Percentiles rank a stretch among this genome's conserved stretches.
phyloP scores from a whole-genome alignment of 805 yeast genomes.

The Sugiyamaella valdiviana region DNA sequence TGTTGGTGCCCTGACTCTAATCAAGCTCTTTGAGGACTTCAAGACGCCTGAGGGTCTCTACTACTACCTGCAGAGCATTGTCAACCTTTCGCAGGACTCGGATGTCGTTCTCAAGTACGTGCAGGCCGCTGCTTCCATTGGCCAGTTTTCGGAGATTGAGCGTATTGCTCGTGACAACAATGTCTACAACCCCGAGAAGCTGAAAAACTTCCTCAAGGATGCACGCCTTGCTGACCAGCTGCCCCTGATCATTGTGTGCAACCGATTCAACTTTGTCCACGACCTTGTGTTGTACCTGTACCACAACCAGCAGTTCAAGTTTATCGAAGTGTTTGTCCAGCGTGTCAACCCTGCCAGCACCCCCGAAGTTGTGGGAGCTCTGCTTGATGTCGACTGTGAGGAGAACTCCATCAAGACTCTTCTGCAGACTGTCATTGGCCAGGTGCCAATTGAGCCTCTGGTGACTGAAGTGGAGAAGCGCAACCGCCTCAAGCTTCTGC shows the following conservation, averaged over 20 bases:
- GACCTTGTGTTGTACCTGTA: slow-evolving; percentile 89
- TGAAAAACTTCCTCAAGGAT: slow-evolving; percentile 93
- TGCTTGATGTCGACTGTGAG: slow-evolving; percentile 95
- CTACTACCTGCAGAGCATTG: slow-evolving; percentile 88
- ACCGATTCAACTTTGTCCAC: slow-evolving; percentile 83
- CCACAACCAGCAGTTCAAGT: slow-evolving; percentile 92
- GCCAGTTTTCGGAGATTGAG: slow-evolving; percentile 90
- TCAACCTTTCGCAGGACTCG: slow-evolving; percentile 86
- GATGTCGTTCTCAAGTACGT: slow-evolving; percentile 95
- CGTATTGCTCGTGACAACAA: slow-evolving; percentile 91
- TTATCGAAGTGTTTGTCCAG: slow-evolving; percentile 96
- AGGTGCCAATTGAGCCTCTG: slow-evolving; percentile 84
- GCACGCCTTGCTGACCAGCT: slow-evolving; percentile 89
- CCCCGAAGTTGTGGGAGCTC: slow-evolving; percentile 93
- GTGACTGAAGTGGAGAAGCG: slow-evolving; percentile 95
- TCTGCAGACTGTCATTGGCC: slow-evolving; percentile 81
- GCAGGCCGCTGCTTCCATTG: slow-evolving; percentile 85
- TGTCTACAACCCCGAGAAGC: slow-evolving; percentile 94
- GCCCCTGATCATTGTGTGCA: slow-evolving; percentile 94
- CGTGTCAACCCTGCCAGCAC: slow-evolving; percentile 94
- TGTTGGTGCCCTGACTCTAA: slow-evolving; percentile 77
- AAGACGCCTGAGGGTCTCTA: slow-evolving; percentile 90
- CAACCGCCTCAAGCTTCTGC: slow-evolving; percentile 81
- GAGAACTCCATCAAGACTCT: slow-evolving; percentile 77
- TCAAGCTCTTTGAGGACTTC: slow-evolving; percentile 89